Conservation (phyloP, 2,329 filamentous ascomycete genomes). For the Aspergillus sojae region DNA sequence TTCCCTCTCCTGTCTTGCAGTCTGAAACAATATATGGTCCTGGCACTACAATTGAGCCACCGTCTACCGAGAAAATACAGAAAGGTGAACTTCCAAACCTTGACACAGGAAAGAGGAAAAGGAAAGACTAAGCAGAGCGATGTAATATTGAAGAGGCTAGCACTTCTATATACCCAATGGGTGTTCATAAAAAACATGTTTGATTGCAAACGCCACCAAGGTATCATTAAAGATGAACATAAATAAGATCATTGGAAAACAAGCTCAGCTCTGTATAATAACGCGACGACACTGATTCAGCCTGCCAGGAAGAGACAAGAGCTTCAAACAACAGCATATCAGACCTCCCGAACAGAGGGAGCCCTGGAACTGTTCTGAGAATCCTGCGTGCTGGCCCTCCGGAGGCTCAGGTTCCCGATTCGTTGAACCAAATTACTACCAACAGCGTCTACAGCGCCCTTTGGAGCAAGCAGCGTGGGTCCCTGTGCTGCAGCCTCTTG, state of each 20-base stretch:
- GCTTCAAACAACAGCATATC: constrained; percentile 21
- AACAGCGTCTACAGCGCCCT: constrained; percentile 90
- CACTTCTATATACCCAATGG: neutral
- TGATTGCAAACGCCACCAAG: constrained; percentile 19
- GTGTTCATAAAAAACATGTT: neutral
- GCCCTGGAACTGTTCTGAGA: constrained; percentile 30
- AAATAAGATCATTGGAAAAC: constrained; percentile 17
- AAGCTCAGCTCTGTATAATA: constrained; percentile 12
- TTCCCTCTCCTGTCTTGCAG: neutral
- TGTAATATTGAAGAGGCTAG: neutral
- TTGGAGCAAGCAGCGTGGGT: constrained; percentile 78
- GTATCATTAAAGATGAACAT: constrained; percentile 22
- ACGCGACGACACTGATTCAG: neutral
- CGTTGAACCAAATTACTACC: constrained; percentile 86
- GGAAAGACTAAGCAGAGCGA: neutral
- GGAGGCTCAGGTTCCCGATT: constrained; percentile 77
- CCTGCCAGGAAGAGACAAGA: neutral
- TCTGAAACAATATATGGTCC: neutral
- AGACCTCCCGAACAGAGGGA: constrained; percentile 42
- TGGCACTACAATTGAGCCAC: neutral
- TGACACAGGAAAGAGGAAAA: neutral
- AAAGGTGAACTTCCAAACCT: neutral
- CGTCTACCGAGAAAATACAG: neutral
- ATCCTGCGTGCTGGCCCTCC: constrained; percentile 39
- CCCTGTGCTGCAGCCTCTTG: constrained; percentile 81